Base-by-base conservation (phyloP, 108 stramenopile species). In the Skeletonema marinoi region DNA sequence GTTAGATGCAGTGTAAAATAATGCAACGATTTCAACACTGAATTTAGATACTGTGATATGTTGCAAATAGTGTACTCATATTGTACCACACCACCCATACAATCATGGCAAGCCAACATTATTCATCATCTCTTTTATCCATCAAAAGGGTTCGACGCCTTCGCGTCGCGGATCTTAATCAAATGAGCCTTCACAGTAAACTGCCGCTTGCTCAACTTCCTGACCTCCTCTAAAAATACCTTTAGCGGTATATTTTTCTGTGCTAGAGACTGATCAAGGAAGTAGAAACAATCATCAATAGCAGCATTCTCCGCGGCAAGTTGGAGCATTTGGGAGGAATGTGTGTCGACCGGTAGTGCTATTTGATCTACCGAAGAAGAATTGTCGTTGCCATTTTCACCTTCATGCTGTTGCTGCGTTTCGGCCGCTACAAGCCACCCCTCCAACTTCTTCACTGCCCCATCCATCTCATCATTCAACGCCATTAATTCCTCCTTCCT, bases 271-370 rank as follows among this genome's bases (percentile, higher is more conserved):
- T 83, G 72, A 80, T 94, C 93, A 64, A 96, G 71, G 82, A 92
- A 96, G 78, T 94, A 96, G 39, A 96, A 75, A 21, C 81, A 84
- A n/a, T 96, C 96, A 10, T 90, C 85, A 29, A 93, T 78, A 11
- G 92, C 80, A 3, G 88, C 87, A 78, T 83, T 93, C 64, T 91
- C 89, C 0, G 95, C 90, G 36, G 73, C 75, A 50, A 94, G 71
- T 31, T 85, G 76, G 8, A 96, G 70, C 92, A 93, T 87, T 85
- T 96, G 92, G 9, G 82, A 76, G 16, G 91, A 81, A 12, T 83
- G 73, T 12, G 84, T 83, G 59, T 83, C 84, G 2, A 68, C 78
- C 1, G 91, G 90, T 60, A 86, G 58, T 29, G 87, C 85, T 6
- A 89, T 42, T 2, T 65, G 42, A 54, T 83, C 82, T 6, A 78